Conservation (phyloP, 2,329 filamentous ascomycete species). For the Cladosporium sp. region DNA sequence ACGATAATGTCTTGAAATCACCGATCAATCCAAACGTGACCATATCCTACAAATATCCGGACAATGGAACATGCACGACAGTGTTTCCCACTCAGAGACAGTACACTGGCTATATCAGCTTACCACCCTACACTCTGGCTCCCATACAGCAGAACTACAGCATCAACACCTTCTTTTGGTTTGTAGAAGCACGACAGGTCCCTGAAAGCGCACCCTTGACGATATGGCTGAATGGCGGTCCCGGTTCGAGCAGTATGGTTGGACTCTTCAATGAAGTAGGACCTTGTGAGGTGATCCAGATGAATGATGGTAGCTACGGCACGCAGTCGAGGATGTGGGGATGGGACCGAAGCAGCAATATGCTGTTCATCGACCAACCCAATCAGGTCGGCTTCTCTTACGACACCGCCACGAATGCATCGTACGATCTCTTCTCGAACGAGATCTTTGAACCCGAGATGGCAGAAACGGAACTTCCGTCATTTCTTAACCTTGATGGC, state of each 20-base stretch:
- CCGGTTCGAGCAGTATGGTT: slow-evolving; percentile 64
- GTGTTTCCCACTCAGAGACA: slow-evolving; percentile 66
- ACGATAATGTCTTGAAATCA: slow-evolving; percentile 58
- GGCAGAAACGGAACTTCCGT: slow-evolving; percentile 22
- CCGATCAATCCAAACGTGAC: slow-evolving; percentile 64
- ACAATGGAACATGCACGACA: slow-evolving; percentile 63
- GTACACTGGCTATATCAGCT: slow-evolving; percentile 67
- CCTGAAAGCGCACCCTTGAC: slow-evolving; percentile 55
- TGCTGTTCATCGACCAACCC: slow-evolving; percentile 64
- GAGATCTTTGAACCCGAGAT: slow-evolving; percentile 44
- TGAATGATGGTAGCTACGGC: slow-evolving; percentile 41
- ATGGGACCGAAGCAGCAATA: slow-evolving; percentile 63
- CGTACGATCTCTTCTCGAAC: slow-evolving; percentile 51
- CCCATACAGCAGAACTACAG: slow-evolving; percentile 55
- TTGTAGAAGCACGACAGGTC: slow-evolving; percentile 56
- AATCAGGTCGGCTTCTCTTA: slow-evolving; percentile 70
- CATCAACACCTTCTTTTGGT: slow-evolving; percentile 68
- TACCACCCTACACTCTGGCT: slow-evolving; percentile 50
- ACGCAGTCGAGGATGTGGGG: slow-evolving; percentile 59
- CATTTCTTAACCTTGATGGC: slow-evolving; percentile 57
- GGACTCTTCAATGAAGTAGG: slow-evolving; percentile 65
- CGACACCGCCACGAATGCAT: slow-evolving; percentile 64
- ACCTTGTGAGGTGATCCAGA: slow-evolving; percentile 45
- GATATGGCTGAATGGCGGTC: slow-evolving; percentile 69
- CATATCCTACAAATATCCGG: slow-evolving; percentile 66